Base-by-base conservation (phyloP, 805 yeast genomes). In the Cyberlindnera saturnus region DNA sequence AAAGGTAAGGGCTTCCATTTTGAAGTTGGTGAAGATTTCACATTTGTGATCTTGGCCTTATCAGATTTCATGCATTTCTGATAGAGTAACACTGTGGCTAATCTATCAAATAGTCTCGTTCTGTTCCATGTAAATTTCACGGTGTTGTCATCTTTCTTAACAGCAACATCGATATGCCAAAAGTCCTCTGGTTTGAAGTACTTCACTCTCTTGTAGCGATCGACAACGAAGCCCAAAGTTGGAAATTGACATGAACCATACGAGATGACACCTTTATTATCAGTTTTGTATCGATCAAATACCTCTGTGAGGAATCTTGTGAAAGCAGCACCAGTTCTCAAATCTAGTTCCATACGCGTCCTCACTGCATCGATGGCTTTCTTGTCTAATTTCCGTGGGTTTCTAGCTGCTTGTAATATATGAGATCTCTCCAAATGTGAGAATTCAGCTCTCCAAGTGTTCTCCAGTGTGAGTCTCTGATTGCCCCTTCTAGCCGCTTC, bases 191-290 rank as follows among this genome's bases (percentile, higher is more conserved):
- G 75, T 6, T 71, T 65, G 62, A 91, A 93, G 48, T 70, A 68
- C 53, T 78, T 75, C 30, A 85, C 84, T 44, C 96, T 70, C 44
- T 81, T 79, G 59, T 81, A 89, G 45, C 99, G 69, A 56, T 93
- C 99, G 10, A 93, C 98, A 0, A 93, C 90, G 64, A 93, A 93
- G 3, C 99, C 98, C 40, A 93, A 68, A 0, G 99, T 91, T 3
- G 99, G 99, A 55, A 93, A 93, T 60, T 93, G 99, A 59, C 99
- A 93, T 3, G 85, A 66, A 3, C 99, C 99, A 61, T 90, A 93
- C 1, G 96, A 88, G 5, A 69, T 66, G 3, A 47, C 43, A 13
- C 23, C 38, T 28, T 39, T 42, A n/a, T 48, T 38, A 11, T 51
- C 38, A 4, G 45, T 36, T 39, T 51, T 50, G 31, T 26, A 39